phyloP scores from a whole-genome alignment of 73 alveolate genomes.

The Uronychia binucleata region DNA sequence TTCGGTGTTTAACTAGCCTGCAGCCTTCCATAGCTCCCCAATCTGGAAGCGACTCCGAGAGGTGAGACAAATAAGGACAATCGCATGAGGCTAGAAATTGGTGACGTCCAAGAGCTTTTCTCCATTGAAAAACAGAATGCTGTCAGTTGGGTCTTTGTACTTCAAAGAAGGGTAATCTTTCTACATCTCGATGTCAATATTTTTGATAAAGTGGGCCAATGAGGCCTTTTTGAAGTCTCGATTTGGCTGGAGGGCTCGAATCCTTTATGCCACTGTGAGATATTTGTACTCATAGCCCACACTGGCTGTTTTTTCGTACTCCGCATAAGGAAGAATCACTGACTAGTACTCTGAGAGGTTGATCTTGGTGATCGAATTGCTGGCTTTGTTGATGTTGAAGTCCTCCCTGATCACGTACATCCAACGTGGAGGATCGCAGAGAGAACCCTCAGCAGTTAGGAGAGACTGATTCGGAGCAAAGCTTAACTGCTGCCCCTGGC shows the following conservation, averaged over 20 bases:
- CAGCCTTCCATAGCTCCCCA: background rate
- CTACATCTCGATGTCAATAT: background rate
- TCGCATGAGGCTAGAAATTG: background rate
- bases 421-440: background rate
- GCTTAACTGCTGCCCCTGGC: background rate
- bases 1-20: background rate
- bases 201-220: background rate
- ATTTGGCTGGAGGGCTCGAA: background rate
- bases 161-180: background rate
- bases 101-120: background rate
- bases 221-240: background rate
- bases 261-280: background rate
- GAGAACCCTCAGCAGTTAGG: background rate
- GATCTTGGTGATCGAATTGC: background rate
- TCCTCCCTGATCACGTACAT: background rate
- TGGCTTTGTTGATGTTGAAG: background rate
- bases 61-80: background rate
- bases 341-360: background rate
- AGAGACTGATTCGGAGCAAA: background rate
- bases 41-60: background rate
- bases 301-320: background rate
- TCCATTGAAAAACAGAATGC: background rate
- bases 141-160: background rate
- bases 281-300: background rate
- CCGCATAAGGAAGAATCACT: background rate